Evolutionary conservation across 768 basidiomycete genomes (phyloP), one percentile per base, ranked within the genome.

Genomic region (Mycena sanguinolenta): DNA sequence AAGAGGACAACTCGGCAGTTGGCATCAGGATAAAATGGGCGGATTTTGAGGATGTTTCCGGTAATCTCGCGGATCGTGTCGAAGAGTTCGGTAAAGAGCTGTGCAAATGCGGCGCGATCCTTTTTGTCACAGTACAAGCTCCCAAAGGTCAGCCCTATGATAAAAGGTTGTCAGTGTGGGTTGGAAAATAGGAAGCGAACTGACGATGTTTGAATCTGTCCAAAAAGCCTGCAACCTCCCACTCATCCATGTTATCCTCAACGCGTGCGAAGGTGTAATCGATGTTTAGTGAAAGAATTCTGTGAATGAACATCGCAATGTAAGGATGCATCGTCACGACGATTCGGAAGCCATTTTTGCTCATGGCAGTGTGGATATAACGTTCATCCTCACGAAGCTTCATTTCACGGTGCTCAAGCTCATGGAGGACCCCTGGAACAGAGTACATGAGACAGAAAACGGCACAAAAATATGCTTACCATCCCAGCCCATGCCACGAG

Each of bases 241-340:
- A 77, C 57, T 78, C 74, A 54, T 78, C 71, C 46, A 75, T 50
- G 0, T 69, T 63, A 12, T 76, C 77, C 10, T 63, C 39, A 1
- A 75, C 70, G 5, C 74, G 68, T 44, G 76, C 75, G 67, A 76
- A 78, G 5, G 77, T 78, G 38, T 57, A 76, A 38, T 77, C 77
- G 32, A 72, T 67, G n/a, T 21, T 44, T 8, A 78, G 67, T 2
- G 54, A 63, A 0, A 49, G 66, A 2, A 70, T 63, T 6, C 21
- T 46, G 38, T 77, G 76, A 27, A 77, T 69, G 42, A 44, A 55
- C 25, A 30, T 30, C 1, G 61, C 65, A 42, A 71, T 34, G 23
- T 53, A 49, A 8, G 70, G 65, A 46, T 71, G 70, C 34, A 71
- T 28, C 2, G 70, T 67, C 0, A 71, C 70, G 19, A 64, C 50